phyloP scores from a whole-genome alignment of 306 rosid genomes.

The Ochetophila trinervis region DNA sequence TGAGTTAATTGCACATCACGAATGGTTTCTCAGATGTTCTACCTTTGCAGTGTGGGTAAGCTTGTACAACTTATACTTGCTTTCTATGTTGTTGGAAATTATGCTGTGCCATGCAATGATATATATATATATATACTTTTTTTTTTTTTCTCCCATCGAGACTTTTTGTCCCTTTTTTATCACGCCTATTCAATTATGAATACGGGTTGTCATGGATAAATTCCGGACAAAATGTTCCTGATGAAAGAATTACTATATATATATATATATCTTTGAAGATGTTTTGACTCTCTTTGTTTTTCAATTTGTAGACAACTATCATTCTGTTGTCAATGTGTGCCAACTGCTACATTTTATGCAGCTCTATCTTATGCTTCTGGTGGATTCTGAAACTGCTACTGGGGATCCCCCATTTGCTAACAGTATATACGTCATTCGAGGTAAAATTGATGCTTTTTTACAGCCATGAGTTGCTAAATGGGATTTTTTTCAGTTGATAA shows the following conservation, averaged over 20 bases:
- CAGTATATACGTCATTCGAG: conserved; percentile 46
- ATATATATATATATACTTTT: too few species aligned
- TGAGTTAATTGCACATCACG: conserved; percentile 43
- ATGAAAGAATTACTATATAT: too few species aligned
- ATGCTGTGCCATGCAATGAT: too few species aligned
- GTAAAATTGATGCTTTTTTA: conserved; percentile 32
- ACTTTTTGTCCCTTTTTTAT: too few species aligned
- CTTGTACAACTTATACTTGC: conserved; percentile 4
- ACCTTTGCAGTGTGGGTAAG: conserved; percentile 83
- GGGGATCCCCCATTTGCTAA: conserved; percentile 44
- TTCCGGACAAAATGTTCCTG: too few species aligned
- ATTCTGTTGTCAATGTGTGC: conserved; percentile 51
- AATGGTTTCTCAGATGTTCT: conserved; percentile 68
- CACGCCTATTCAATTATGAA: too few species aligned
- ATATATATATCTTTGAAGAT: conserved; percentile 8
- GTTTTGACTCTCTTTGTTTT: conserved; percentile 20
- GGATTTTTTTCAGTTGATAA: conserved; percentile 16
- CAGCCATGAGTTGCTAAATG: conserved; percentile 4
- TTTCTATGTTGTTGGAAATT: conserved; percentile 10
- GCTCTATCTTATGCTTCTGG: conserved; percentile 59
- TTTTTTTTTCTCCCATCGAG: too few species aligned
- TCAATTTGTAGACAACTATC: conserved; percentile 48
- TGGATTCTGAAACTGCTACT: conserved; percentile 68
- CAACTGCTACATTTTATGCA: conserved; percentile 41
- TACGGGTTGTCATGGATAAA: too few species aligned